phyloP scores from a whole-genome alignment of 2,329 filamentous ascomycete species.

The Raffaelea ambrosiae region DNA sequence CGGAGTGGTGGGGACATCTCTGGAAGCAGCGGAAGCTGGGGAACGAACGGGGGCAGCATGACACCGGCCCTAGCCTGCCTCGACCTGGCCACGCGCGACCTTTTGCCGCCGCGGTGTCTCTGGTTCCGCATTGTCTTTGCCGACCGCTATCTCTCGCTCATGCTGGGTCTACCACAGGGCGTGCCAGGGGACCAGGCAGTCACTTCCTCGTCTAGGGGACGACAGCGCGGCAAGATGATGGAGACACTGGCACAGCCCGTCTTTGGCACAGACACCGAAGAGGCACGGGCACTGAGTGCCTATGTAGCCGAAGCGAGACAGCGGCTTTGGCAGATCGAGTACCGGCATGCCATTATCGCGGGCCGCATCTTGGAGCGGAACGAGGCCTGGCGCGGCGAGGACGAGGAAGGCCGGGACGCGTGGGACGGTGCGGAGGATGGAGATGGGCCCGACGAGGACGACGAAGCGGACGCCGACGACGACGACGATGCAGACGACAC shows the following conservation, averaged over 20 bases:
- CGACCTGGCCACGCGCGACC: slow-evolving; percentile 15
- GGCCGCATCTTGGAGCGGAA: slow-evolving; percentile 31
- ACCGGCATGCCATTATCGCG: slow-evolving; percentile 22
- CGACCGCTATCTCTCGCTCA: slow-evolving; percentile 40
- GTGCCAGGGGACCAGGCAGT: slow-evolving; percentile 7
- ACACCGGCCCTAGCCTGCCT: slow-evolving; percentile 9
- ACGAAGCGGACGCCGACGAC: no score
- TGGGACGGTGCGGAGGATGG: slow-evolving; percentile 9
- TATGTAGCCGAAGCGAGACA: slow-evolving; percentile 12
- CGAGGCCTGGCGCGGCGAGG: slow-evolving; percentile 8
- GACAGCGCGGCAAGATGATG: neutral
- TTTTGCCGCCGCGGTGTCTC: slow-evolving; percentile 26
- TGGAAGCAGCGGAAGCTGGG: no score
- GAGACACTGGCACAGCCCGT: no score
- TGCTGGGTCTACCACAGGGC: slow-evolving; percentile 36
- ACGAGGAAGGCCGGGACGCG: neutral
- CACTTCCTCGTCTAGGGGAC: neutral
- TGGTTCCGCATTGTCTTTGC: slow-evolving; percentile 37
- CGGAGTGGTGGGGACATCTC: neutral
- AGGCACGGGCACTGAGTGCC: no score
- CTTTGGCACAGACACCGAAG: no score
- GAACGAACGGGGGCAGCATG: no score
- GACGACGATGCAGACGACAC: no score
- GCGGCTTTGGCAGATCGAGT: slow-evolving; percentile 23
- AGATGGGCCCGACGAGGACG: neutral